phyloP scores from a whole-genome alignment of 257 asterid species.

The Ocimum tenuiflorum region DNA sequence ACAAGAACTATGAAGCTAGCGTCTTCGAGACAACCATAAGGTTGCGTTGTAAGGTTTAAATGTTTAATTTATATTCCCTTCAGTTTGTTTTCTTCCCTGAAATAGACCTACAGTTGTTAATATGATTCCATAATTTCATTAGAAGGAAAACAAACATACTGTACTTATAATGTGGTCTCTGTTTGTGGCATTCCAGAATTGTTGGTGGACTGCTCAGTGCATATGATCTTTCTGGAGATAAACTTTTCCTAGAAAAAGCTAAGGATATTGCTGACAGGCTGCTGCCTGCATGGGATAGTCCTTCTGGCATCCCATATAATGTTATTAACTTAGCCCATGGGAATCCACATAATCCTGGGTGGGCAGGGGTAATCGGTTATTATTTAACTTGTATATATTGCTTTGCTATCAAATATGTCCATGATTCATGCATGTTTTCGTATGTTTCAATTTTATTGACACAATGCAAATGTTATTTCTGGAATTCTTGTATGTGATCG shows the following conservation, averaged over 20 bases:
- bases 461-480: constrained; percentile 1
- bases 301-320: constrained; percentile 93
- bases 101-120: background rate
- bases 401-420: constrained; percentile 4
- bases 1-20: constrained; percentile 97
- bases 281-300: constrained; percentile 95
- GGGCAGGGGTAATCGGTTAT: constrained; percentile 82
- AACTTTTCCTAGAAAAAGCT: constrained; percentile 87
- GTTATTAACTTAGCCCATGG: constrained; percentile 83
- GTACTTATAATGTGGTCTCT: constrained; percentile 22
- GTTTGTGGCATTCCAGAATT: constrained; percentile 58
- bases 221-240: constrained; percentile 93
- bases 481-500: background rate
- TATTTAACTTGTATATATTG: background rate
- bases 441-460: background rate
- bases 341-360: constrained; percentile 92
- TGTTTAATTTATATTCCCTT: constrained; percentile 28
- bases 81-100: constrained; percentile 18
- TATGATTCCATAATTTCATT: background rate
- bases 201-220: constrained; percentile 99
- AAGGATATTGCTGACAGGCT: constrained; percentile 89
- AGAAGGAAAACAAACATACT: constrained; percentile 12
- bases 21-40: constrained; percentile 99
- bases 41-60: constrained; percentile 90
- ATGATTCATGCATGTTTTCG: background rate